These are phyloP conservation scores for Xylariomycetidae sp. DNA, from an alignment of 2,329 filamentous ascomycete species.

Conservation along the genomic window DNA sequence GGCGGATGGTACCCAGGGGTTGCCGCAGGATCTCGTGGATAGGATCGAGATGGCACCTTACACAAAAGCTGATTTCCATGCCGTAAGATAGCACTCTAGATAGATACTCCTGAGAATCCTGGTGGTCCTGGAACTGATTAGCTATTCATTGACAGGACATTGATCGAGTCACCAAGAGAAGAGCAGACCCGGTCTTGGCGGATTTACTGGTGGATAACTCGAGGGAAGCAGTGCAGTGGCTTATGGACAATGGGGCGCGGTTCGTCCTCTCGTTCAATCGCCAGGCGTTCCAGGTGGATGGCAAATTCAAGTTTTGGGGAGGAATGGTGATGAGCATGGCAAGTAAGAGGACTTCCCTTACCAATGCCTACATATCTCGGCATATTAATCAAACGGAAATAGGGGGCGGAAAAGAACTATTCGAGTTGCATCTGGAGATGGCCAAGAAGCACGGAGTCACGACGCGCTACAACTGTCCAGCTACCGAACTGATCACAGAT, in stretches of 20 bases:
- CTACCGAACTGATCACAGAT: conserved; percentile 12
- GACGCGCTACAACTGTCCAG: conserved; percentile 12
- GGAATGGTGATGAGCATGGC: conserved; percentile 46
- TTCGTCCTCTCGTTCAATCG: conserved; percentile 61
- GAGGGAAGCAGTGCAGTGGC: conserved; percentile 49
- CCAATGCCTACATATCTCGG: not conserved
- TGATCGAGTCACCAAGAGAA: conserved; percentile 48
- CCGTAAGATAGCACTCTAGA: too few relatives aligned
- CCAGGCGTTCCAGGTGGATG: conserved; percentile 61
- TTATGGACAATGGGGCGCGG: conserved; percentile 47
- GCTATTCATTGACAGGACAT: conserved; percentile 42
- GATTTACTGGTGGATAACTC: conserved; percentile 47
- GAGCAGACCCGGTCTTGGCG: conserved; percentile 46
- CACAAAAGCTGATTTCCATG: conserved; percentile 45
- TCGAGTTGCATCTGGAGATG: conserved; percentile 17
- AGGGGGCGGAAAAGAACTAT: conserved; percentile 19
- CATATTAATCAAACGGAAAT: not conserved
- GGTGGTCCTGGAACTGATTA: too few relatives aligned
- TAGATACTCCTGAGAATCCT: too few relatives aligned
- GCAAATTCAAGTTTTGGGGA: conserved; percentile 61
- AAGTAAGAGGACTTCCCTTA: conserved; percentile 35
- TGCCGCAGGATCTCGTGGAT: conserved; percentile 26
- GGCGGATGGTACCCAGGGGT: conserved; percentile 35
- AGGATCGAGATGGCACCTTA: conserved; percentile 58
- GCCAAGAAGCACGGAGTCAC: conserved; percentile 12